Percentiles rank a stretch among this genome's conserved stretches.
phyloP scores from a whole-genome alignment of 192 early-diverging fungal genomes.

The Piromyces finnis region DNA sequence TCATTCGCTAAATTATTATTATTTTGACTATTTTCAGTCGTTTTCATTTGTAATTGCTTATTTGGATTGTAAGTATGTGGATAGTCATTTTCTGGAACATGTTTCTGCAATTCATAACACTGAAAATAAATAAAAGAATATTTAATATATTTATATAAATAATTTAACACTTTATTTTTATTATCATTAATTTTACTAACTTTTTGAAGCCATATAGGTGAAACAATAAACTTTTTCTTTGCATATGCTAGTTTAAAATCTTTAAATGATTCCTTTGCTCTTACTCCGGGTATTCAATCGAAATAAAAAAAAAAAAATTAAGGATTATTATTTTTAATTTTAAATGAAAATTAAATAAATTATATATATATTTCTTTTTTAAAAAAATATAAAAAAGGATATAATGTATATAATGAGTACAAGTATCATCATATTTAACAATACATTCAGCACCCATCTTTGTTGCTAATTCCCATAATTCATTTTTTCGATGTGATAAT shows the following conservation, averaged over 20 bases:
- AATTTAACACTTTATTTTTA: too few relatives aligned
- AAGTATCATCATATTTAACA: conserved; percentile 7
- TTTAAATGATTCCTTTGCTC: conserved; percentile 6
- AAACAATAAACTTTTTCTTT: conserved; percentile 9
- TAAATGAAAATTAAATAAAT: background rate
- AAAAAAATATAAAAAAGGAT: too few relatives aligned
- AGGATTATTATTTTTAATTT: background rate
- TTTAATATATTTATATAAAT: too few relatives aligned
- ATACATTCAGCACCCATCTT: conserved; percentile 12
- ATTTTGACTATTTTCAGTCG: conserved; percentile 4
- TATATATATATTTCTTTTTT: too few relatives aligned
- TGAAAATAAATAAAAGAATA: too few relatives aligned
- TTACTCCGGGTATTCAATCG: background rate
- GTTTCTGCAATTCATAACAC: conserved; percentile 8
- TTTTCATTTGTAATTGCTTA: conserved; percentile 4
- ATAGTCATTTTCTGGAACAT: conserved; percentile 15
- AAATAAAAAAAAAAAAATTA: background rate
- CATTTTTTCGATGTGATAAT: background rate
- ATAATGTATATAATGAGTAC: conserved; percentile 21
- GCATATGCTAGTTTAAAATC: conserved; percentile 13
- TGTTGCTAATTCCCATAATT: conserved; percentile 6
- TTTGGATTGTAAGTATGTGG: conserved; percentile 18
- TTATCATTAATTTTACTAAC: too few relatives aligned
- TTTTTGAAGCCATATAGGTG: conserved; percentile 12
- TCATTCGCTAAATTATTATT: background rate